A percentile compares a stretch with the other conserved stretches of the same genome.
These are phyloP conservation scores for Cordyceps militaris DNA, from an alignment of 2,329 filamentous ascomycete species.

Conservation along the genomic window DNA sequence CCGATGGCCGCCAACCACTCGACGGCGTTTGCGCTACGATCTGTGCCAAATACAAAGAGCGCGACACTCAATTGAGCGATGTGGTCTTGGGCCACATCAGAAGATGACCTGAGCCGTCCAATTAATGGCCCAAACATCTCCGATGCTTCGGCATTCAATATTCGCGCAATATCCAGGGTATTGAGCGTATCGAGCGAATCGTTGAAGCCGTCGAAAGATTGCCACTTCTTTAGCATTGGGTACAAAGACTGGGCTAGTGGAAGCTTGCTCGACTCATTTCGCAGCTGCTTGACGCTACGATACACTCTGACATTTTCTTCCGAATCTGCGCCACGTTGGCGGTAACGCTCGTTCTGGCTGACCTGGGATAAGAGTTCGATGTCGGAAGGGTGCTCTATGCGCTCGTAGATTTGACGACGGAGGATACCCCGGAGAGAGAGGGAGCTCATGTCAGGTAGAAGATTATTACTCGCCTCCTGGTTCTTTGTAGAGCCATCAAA, in stretches of 20 bases:
- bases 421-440: constrained; percentile 13
- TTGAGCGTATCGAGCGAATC: neutral
- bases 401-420: constrained; percentile 22
- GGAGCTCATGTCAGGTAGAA: neutral
- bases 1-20: neutral
- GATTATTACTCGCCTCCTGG: neutral
- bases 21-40: neutral
- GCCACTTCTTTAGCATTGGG: neutral
- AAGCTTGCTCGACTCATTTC: neutral
- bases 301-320: neutral
- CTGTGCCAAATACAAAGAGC: neutral
- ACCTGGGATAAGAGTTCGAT: neutral
- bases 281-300: neutral
- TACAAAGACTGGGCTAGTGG: neutral
- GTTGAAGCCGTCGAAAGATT: neutral
- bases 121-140: neutral
- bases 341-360: neutral
- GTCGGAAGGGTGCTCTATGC: constrained; percentile 10
- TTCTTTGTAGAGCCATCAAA: constrained; percentile 14
- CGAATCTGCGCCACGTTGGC: neutral
- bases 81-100: neutral
- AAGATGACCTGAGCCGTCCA: neutral
- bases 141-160: neutral
- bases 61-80: neutral
- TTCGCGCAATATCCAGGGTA: neutral